Percentiles rank a stretch among this genome's conserved stretches.
Evolutionary conservation across 257 asterid genomes (phyloP).

Genomic region (Solanum stenotomum): DNA sequence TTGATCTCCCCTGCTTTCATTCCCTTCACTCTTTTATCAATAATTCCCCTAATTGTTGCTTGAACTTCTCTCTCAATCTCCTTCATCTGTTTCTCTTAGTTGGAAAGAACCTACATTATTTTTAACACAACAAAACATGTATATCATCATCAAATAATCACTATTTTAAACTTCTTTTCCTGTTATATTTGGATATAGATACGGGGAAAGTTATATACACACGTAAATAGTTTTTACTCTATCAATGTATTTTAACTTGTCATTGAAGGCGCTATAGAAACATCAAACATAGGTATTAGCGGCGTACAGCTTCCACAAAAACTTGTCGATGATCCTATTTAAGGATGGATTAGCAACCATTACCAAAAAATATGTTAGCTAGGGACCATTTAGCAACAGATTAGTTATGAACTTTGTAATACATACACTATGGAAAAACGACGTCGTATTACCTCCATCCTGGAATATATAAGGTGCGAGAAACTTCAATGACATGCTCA

Average conservation of each 20-base stretch:
- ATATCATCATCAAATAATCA: background rate
- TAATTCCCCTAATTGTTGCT: background rate
- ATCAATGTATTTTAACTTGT: background rate
- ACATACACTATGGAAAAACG: background rate
- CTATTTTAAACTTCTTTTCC: background rate
- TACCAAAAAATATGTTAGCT: background rate
- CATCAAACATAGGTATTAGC: background rate
- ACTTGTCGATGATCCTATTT: background rate
- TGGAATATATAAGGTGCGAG: slow-evolving; percentile 19
- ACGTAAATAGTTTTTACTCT: background rate
- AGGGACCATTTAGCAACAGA: background rate
- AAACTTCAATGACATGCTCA: slow-evolving; percentile 1
- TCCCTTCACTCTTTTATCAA: background rate
- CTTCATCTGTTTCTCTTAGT: background rate
- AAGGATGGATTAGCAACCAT: background rate
- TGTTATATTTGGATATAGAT: background rate
- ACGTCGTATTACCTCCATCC: slow-evolving; percentile 26
- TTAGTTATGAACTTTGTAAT: background rate
- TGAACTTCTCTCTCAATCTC: background rate
- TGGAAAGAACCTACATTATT: background rate
- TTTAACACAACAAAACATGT: background rate
- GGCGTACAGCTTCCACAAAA: background rate
- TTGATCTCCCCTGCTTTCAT: background rate
- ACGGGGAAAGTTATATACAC: background rate
- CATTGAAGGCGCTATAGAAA: background rate